phyloP scores from a whole-genome alignment of 2,329 filamentous ascomycete genomes.

The Talaromyces pinophilus region DNA sequence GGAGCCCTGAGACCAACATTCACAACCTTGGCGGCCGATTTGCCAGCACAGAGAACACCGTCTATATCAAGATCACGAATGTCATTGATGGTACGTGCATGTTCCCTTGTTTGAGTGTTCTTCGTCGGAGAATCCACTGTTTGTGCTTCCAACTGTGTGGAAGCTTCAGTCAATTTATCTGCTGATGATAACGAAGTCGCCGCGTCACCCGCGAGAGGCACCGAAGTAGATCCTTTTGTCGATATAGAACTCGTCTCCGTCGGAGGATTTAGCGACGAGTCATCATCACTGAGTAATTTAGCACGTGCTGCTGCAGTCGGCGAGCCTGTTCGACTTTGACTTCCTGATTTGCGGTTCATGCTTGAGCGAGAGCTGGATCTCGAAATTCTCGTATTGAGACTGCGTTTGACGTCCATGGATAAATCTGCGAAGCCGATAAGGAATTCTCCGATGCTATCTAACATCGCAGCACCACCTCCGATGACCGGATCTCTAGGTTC shows the following conservation, averaged over 20 bases:
- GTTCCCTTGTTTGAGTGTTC: neutral
- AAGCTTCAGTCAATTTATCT: neutral
- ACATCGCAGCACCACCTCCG: constrained; percentile 72
- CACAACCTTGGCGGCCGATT: constrained; percentile 70
- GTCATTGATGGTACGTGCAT: constrained; percentile 13
- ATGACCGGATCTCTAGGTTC: constrained; percentile 79
- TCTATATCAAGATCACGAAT: constrained; percentile 15
- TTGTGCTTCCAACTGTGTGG: neutral
- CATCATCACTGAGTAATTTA: neutral
- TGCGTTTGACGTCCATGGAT: constrained; percentile 42
- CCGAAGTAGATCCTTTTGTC: neutral
- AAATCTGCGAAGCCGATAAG: constrained; percentile 80
- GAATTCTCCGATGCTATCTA: constrained; percentile 80
- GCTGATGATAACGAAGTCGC: neutral
- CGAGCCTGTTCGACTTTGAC: constrained; percentile 5
- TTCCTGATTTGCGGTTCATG: neutral
- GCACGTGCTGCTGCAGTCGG: neutral
- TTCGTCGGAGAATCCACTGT: neutral
- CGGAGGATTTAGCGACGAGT: neutral
- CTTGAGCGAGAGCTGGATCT: constrained; percentile 22
- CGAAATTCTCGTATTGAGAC: constrained; percentile 42
- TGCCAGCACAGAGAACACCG: constrained; percentile 45
- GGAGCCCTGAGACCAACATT: constrained; percentile 75
- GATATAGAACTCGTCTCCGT: neutral
- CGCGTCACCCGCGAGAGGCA: neutral